Evolutionary conservation across 2,329 filamentous ascomycete genomes (phyloP), one percentile per base, ranked within the genome.

Genomic region (Aspergillus thermomutatus): DNA sequence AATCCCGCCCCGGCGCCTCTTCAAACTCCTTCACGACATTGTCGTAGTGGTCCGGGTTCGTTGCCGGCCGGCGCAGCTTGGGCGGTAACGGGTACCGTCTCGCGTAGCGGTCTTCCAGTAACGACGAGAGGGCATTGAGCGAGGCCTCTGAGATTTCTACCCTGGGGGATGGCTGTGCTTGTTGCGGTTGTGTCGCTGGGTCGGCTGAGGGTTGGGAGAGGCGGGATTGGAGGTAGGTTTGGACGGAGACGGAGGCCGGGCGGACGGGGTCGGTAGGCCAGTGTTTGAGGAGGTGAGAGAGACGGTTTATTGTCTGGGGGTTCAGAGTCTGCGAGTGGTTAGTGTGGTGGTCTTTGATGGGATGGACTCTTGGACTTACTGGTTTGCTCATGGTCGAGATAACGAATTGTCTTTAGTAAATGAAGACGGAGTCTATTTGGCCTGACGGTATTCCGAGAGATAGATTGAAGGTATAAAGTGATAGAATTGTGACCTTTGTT

Each of bases 31-130:
- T 70, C 55, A 80, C 64, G n/a, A 85, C 63, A 57, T 78, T 73
- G 55, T 79, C 77, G 64, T 84, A 85, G 64, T 84, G 76, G 2
- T 75, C 74, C 8, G 81, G 80, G 50, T 79, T 77, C 60, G 78
- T 82, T 3, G 72, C 72, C 1, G 83, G 83, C 56, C 74, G 72
- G 60, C 83, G 75, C 62, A 83, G 64, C 19, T 69, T 71, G 21
- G 74, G 65, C 1, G 80, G 71, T 2, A 83, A 60, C 2, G 81
- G 80, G 59, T 80, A 83, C 64, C 77, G 66, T 40, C 79, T 81
- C 49, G 71, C 74, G 64, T 85, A 86, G 50, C 82, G 73, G 66
- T 87, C 79, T 61, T 86, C 83, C 2, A 87, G 73, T n/a, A 87
- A 72, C 2, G 82, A 79, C 60, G 83, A 84, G 1, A 87, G 77